Conservation (phyloP, 139 green algal species). For the Volvox reticuliferus region DNA sequence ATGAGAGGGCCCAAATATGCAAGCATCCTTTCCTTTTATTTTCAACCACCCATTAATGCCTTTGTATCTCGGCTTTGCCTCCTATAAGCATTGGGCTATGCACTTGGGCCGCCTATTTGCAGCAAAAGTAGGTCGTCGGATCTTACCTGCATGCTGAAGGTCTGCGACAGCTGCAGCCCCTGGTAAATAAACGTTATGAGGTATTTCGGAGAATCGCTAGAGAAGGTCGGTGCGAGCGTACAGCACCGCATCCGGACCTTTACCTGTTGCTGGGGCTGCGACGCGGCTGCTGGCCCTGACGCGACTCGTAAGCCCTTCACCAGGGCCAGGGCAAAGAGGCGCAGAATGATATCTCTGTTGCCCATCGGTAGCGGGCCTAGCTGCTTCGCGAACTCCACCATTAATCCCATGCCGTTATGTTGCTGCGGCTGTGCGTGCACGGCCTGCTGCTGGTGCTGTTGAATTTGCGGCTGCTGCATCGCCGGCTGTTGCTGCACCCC, state of each 20-base stretch:
- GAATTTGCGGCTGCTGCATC: background rate
- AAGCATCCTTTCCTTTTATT: background rate
- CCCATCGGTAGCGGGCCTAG: background rate
- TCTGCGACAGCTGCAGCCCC: background rate
- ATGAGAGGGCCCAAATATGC: background rate
- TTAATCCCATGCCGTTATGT: background rate
- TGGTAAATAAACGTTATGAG: background rate
- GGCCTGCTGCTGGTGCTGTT: background rate
- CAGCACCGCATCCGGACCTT: background rate
- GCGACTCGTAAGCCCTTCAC: background rate
- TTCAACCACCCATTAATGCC: background rate
- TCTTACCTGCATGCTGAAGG: conserved; percentile 7
- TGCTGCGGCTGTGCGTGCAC: background rate
- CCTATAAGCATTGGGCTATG: no score
- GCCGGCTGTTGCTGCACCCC: background rate
- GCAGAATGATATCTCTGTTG: background rate
- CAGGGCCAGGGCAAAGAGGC: background rate
- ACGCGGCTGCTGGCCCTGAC: background rate
- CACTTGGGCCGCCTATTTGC: background rate
- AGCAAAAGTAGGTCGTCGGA: background rate
- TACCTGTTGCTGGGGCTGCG: background rate
- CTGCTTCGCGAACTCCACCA: background rate
- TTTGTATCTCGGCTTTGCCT: no score
- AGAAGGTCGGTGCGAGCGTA: no score
- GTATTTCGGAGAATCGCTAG: background rate